These are phyloP conservation scores for Podaxis pistillaris DNA, from an alignment of 768 basidiomycete genomes.

Conservation along the genomic window DNA sequence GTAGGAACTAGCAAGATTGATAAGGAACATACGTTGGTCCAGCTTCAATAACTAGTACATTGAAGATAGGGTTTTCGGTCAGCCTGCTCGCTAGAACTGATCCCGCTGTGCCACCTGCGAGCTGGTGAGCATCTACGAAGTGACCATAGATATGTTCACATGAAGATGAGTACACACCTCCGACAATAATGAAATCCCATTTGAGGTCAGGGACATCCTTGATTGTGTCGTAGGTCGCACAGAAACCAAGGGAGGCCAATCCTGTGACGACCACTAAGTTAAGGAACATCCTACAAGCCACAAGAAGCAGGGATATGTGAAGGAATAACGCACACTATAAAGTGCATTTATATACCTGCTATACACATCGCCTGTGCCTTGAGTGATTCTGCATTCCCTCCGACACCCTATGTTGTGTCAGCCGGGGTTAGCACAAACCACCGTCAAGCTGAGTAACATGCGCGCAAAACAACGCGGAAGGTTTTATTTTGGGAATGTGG, in stretches of 20 bases:
- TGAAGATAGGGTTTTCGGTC: slow-evolving; percentile 16
- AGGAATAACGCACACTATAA: no score
- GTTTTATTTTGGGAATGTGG: no score
- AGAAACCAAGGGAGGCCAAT: background rate
- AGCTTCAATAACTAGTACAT: slow-evolving; percentile 18
- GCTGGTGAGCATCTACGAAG: background rate
- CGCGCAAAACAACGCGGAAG: no score
- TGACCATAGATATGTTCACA: background rate
- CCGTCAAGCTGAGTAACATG: no score
- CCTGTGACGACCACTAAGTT: background rate
- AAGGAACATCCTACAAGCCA: background rate
- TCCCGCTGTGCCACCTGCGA: slow-evolving; percentile 29
- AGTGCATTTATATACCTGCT: no score
- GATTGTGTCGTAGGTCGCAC: slow-evolving; percentile 7
- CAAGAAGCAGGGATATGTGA: no score
- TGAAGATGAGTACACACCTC: slow-evolving; percentile 13
- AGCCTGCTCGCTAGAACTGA: slow-evolving; percentile 28
- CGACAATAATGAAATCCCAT: slow-evolving; percentile 21
- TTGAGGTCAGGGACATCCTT: background rate
- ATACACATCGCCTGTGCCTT: no score
- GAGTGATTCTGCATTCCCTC: no score
- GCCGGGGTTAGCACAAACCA: no score
- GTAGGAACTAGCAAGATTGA: background rate
- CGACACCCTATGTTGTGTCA: no score
- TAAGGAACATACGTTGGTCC: slow-evolving; percentile 15